Base-by-base conservation (phyloP, 2,329 filamentous ascomycete species). In the Ophiosphaerella narmari region DNA sequence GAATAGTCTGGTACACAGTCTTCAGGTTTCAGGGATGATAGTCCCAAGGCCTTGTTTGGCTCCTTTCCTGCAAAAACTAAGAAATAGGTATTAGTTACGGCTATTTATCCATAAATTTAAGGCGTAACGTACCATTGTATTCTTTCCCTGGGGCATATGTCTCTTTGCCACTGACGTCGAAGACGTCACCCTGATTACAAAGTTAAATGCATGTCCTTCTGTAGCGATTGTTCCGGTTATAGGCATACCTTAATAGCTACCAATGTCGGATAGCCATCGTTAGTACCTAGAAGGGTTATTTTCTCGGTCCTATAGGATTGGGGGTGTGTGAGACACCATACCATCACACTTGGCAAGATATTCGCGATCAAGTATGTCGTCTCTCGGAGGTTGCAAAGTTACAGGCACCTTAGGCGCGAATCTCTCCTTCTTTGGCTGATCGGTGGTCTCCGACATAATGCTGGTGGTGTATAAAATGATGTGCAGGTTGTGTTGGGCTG, bases 51-150 rank as follows among this genome's bases (percentile, higher is more conserved):
- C 54, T 91, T 86, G n/a, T 94, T 97, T 23, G 94, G 89, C 68
- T 99, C 95, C 70, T 96, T 96, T 54, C 94, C 94, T 2, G 91
- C 89, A 70, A 99, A 99, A 16, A 97, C 94, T 99, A 61, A 36
- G 12, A 7, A 11, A n/a, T 18, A 13, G 12, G 12, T 6, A 14
- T 62, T 35, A 62, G 54, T 18, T 33, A 11, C 13, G 32, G 12
- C 48, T 37, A 34, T 43, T 42, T 14, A n/a, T 37, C 6, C 6
- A 18, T 43, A 18, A 32, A 14, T n/a, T 11, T 13, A 31, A 5
- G 1, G 21, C n/a, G 7, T 38, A 21, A 75, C 81, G 67, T 80
- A 97, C 94, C 89, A 65, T 90, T 83, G 75, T 99, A 99, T 56
- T 87, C 86, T 40, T 90, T 92, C 21, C 86, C 88, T 8, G 89